Evolutionary conservation across 139 green algal species (phyloP), one percentile per base, ranked within the genome.

Genomic region (Ettlia oleoabundans): DNA sequence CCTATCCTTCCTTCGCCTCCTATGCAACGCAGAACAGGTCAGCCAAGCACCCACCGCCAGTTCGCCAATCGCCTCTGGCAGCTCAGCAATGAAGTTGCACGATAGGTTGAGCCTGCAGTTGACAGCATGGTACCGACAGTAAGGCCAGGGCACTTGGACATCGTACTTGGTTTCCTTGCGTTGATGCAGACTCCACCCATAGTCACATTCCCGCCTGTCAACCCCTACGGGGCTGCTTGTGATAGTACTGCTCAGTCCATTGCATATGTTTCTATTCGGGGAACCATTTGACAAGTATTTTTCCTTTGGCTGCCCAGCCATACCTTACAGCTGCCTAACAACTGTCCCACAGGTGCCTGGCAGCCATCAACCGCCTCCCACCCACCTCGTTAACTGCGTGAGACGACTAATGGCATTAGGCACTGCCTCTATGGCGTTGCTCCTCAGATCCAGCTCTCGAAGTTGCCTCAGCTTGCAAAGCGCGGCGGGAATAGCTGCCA

Each of bases 351-450:
- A 19, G 19, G n/a, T n/a, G n/a, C n/a, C n/a, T n/a, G n/a, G n/a
- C n/a, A n/a, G n/a, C n/a, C n/a, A n/a, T n/a, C n/a, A n/a, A n/a
- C n/a, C n/a, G n/a, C n/a, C 9, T 18, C 3, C 26, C 6, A 18
- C 52, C 33, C 73, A 80, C 73, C 80, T 37, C 0, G 41, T 71
- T 30, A 84, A 65, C 15, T 28, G 19, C 4, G 33, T 69, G 13
- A 75, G 67, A 35, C 52, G n/a, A 43, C 78, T 47, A 0, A 83
- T 68, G 33, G 24, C 43, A 15, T 35, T 28, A 2, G 78, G 78
- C 65, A 83, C 43, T 1, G 52, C 43, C 15, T 33, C 26, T 37
- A 83, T 83, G 61, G 41, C 42, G 47, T 88, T 88, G 35, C 55
- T 43, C 15, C 55, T 41, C 15, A 88, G 42, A 33, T 82, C 64